These are phyloP conservation scores for Chlamydomonas incerta DNA, from an alignment of 139 green algal genomes.

Conservation along the genomic window DNA sequence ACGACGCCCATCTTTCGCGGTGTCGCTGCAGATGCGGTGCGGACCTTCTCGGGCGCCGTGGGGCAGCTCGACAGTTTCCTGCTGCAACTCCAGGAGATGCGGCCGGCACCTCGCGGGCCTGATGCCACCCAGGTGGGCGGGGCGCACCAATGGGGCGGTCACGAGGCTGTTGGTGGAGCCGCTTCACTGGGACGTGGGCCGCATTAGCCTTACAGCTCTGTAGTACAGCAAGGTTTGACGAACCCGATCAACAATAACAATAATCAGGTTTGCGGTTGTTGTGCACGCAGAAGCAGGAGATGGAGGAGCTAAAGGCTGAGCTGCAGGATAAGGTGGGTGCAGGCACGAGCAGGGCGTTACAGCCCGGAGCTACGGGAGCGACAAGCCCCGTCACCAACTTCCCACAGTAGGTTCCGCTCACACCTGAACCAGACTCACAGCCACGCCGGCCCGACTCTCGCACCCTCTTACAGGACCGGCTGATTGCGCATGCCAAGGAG, in stretches of 20 bases:
- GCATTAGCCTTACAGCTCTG: no score
- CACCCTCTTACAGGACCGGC: background rate
- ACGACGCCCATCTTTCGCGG: background rate
- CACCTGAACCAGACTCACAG: no score
- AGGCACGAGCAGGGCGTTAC: background rate
- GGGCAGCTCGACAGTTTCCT: slow-evolving; percentile 13
- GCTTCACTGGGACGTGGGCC: no score
- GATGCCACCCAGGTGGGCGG: background rate
- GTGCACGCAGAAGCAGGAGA: background rate
- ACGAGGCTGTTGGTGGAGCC: no score
- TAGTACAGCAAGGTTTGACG: no score
- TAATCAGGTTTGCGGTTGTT: no score
- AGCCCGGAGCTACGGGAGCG: no score
- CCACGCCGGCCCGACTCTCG: no score
- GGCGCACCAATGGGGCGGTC: no score
- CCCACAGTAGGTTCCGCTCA: no score
- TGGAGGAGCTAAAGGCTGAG: slow-evolving; percentile 20
- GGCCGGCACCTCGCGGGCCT: background rate
- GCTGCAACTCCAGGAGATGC: background rate
- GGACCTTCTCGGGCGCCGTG: background rate
- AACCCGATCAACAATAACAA: no score
- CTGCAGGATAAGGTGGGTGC: slow-evolving; percentile 18
- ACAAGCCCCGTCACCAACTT: no score
- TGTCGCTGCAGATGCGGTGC: slow-evolving; percentile 12
- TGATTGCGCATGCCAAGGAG: background rate